Evolutionary conservation across 768 basidiomycete genomes (phyloP).

Genomic region (Rhizopogon vulgaris): DNA sequence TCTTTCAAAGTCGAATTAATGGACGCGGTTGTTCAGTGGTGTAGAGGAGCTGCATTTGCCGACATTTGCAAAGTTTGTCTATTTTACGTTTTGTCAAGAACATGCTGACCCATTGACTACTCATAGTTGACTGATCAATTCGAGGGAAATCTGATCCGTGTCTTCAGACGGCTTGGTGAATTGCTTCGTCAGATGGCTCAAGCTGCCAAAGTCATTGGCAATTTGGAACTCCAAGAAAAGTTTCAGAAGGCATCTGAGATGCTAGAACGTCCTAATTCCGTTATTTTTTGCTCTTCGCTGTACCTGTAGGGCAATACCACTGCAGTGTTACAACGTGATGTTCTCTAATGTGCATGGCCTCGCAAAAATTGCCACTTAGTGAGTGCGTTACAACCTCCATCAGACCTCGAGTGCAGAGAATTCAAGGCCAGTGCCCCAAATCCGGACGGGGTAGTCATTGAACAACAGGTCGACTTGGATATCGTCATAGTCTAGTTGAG

Average conservation of each 20-base stretch:
- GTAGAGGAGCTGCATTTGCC: slow-evolving; percentile 92
- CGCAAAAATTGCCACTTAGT: too few species aligned
- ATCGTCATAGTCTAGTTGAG: too few species aligned
- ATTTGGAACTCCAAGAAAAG: slow-evolving; percentile 87
- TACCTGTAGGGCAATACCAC: slow-evolving; percentile 45
- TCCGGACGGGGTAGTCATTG: too few species aligned
- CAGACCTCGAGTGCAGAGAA: too few species aligned
- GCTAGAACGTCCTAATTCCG: slow-evolving; percentile 90
- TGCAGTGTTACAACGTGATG: too few species aligned
- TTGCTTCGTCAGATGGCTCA: slow-evolving; percentile 93
- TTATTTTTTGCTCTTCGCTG: slow-evolving; percentile 85
- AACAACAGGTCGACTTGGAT: too few species aligned
- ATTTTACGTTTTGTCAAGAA: not conserved
- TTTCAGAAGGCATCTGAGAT: slow-evolving; percentile 89
- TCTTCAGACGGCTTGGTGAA: slow-evolving; percentile 91
- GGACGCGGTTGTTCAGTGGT: slow-evolving; percentile 98
- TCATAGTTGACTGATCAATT: slow-evolving; percentile 91
- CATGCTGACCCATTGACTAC: not conserved
- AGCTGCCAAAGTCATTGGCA: slow-evolving; percentile 95
- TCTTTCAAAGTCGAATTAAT: slow-evolving; percentile 99
- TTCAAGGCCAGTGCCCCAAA: too few species aligned
- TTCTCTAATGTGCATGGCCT: too few species aligned
- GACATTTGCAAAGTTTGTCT: slow-evolving; percentile 88
- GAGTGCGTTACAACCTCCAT: too few species aligned
- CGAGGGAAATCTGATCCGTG: slow-evolving; percentile 94